Evolutionary conservation across 1,139 yeast genomes (phyloP), one percentile per base, ranked within the genome.

Genomic region (Candida sanyaensis): DNA sequence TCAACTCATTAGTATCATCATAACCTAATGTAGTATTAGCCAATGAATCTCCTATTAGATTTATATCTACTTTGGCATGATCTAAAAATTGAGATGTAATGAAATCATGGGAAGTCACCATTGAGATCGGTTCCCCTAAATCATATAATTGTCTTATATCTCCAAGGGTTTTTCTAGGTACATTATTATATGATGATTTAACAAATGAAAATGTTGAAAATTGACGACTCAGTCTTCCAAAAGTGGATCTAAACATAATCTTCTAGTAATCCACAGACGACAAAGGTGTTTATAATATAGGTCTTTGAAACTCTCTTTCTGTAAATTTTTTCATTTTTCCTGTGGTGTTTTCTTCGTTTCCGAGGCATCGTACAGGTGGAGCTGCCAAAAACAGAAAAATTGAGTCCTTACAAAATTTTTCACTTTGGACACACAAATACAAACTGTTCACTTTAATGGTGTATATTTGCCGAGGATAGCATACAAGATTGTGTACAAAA

Each of bases 1-100:
- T 77, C 37, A 91, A 68, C 59, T 87, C 88, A 52, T 85, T 83
- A 1, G 97, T 90, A 45, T 88, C 86, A 6, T 78, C 77, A 60
- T 86, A 86, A 0, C 99, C 99, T 52, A 90, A 75, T 0, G 96
- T 79, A 1, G 89, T 92, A 97, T 91, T 92, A 1, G 97, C 91
- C 37, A 93, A 69, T 0, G 98, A 92, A 64, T 93, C 99, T 1
- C 99, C 99, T 6, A 93, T 84, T 7, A 93, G 75, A 9, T 85
- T 75, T 45, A 86, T 76, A 57, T 93, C 98, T 1, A 83, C 76
- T 0, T 79, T 77, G 1, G 95, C 84, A 10, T 75, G 64, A 44
- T 88, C 91, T 0, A 91, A 95, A 61, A 88, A 74, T 32, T 74
- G 71, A 0, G 85, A 93, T 0, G 96, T 85, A 29, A 92, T 82